These are phyloP conservation scores for Camelina laxa DNA, from an alignment of 345 rosid genomes.

Conservation along the genomic window DNA sequence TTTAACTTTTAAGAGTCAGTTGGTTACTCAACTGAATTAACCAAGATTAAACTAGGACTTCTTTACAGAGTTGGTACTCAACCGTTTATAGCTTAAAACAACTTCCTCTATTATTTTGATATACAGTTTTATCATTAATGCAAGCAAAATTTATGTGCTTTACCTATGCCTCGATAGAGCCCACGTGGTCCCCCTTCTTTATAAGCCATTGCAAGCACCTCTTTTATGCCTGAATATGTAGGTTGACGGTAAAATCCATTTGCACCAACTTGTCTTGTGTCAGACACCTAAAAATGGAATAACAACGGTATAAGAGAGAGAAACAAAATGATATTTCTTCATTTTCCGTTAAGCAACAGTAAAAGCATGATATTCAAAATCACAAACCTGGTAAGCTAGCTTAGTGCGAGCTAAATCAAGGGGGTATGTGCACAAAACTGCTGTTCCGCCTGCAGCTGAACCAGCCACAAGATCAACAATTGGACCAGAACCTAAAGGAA, in stretches of 20 bases:
- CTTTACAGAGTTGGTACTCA: constrained; percentile 3
- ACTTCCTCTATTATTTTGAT: background rate
- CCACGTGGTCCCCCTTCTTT: constrained; percentile 85
- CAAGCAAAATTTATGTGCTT: background rate
- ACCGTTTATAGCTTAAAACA: background rate
- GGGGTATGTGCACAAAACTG: constrained; percentile 94
- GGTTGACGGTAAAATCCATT: constrained; percentile 55
- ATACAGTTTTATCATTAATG: constrained; percentile 14
- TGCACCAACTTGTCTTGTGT: constrained; percentile 47
- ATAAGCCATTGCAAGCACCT: constrained; percentile 74
- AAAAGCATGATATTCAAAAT: constrained; percentile 1
- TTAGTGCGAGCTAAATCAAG: constrained; percentile 95
- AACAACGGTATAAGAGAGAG: constrained; percentile 22
- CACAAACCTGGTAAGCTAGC: constrained; percentile 91
- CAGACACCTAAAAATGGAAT: constrained; percentile 59
- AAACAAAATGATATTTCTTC: background rate
- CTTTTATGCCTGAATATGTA: constrained; percentile 72
- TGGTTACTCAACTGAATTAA: background rate
- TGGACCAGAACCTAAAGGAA: constrained; percentile 85
- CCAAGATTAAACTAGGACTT: constrained; percentile 24
- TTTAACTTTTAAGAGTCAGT: constrained; percentile 10
- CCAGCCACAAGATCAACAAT: constrained; percentile 94
- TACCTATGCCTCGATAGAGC: constrained; percentile 90
- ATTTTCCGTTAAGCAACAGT: constrained; percentile 1
- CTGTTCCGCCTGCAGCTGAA: constrained; percentile 94